Percentiles rank a stretch among this genome's conserved stretches.
Conservation (phyloP, 768 basidiomycete species). For the Cyclocybe cylindracea region DNA sequence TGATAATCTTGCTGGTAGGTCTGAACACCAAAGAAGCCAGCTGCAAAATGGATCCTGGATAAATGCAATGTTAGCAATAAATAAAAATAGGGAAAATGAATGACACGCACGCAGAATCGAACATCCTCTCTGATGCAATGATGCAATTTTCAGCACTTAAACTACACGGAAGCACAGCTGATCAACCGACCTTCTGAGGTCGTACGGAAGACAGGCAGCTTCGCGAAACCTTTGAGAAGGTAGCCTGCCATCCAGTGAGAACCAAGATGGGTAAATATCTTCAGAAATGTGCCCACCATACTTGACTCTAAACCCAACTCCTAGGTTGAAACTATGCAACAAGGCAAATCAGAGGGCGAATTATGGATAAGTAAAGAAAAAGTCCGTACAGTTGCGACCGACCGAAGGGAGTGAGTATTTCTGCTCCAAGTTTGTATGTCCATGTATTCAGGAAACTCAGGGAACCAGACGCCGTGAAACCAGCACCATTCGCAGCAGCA, state of each 20-base stretch:
- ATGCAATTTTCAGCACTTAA: conserved; percentile 2
- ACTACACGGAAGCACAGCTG: not conserved
- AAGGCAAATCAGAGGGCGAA: not conserved
- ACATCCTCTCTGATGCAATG: conserved; percentile 45
- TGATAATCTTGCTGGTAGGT: conserved; percentile 54
- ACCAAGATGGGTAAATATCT: not conserved
- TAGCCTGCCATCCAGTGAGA: conserved; percentile 19
- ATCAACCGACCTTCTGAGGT: conserved; percentile 47
- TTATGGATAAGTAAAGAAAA: not conserved
- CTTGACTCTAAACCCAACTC: conserved; percentile 59
- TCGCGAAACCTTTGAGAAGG: conserved; percentile 41
- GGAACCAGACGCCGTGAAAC: conserved; percentile 53
- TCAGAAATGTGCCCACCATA: conserved; percentile 45
- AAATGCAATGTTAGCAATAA: not conserved
- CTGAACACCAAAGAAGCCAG: conserved; percentile 61
- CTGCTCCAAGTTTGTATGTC: conserved; percentile 78
- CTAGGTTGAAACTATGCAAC: conserved; percentile 41
- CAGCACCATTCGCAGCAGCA: conserved; percentile 36
- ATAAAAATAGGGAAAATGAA: not conserved
- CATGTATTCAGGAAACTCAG: conserved; percentile 71
- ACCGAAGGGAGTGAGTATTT: conserved; percentile 77
- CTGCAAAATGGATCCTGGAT: conserved; percentile 45
- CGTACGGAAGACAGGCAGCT: conserved; percentile 64
- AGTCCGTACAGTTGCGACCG: conserved; percentile 61
- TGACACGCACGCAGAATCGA: conserved; percentile 44